phyloP scores from a whole-genome alignment of 192 early-diverging fungal species.

The Funneliformis geosporum region DNA sequence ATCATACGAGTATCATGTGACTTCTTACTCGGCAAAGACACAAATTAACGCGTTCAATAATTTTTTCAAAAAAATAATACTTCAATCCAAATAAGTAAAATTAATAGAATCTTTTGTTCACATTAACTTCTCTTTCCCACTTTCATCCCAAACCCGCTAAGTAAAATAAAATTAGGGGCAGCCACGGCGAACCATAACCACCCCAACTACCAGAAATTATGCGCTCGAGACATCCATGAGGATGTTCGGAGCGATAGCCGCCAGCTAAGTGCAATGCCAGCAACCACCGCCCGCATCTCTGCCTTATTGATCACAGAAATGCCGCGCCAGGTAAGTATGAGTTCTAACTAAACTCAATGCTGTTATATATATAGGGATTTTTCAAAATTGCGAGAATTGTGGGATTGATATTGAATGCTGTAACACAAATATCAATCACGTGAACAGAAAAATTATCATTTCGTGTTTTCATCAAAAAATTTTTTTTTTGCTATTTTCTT shows the following conservation, averaged over 20 bases:
- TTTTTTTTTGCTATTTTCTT: background rate
- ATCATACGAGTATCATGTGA: no score
- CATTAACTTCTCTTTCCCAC: no score
- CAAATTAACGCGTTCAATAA: no score
- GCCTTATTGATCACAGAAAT: conserved; percentile 15
- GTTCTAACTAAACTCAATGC: accelerated
- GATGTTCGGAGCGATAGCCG: conserved; percentile 13
- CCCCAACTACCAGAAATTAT: conserved; percentile 29
- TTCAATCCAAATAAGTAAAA: no score
- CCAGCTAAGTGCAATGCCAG: conserved; percentile 26
- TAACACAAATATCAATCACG: background rate
- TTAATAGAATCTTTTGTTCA: no score
- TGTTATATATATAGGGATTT: background rate
- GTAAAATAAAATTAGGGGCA: background rate
- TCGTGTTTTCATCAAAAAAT: background rate
- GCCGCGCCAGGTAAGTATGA: conserved; percentile 29
- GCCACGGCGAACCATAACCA: conserved; percentile 21
- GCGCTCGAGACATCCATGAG: conserved; percentile 19
- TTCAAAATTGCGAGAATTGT: background rate
- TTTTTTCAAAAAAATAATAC: no score
- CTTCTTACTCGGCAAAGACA: no score
- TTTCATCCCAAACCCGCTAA: background rate
- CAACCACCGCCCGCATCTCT: background rate
- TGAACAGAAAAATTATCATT: background rate
- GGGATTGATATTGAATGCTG: background rate